phyloP scores from a whole-genome alignment of 2,329 filamentous ascomycete species.

The Diaporthe helianthi region DNA sequence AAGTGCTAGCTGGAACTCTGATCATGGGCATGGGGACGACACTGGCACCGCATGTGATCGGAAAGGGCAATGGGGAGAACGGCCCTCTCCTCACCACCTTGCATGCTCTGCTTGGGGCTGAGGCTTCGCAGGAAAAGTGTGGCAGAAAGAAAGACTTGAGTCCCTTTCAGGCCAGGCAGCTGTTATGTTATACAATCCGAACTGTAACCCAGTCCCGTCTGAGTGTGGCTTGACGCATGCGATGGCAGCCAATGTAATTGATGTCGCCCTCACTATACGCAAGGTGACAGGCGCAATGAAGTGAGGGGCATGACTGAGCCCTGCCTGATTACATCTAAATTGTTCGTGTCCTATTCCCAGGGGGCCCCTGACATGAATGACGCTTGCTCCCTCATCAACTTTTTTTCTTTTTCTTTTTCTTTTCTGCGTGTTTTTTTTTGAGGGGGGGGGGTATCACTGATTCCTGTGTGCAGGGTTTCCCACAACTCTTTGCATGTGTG shows the following conservation, averaged over 20 bases:
- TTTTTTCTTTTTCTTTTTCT: no score
- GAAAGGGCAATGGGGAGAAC: neutral
- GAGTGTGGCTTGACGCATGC: neutral
- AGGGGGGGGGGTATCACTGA: constrained; percentile 32
- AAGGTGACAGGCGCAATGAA: neutral
- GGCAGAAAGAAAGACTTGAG: neutral
- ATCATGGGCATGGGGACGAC: neutral
- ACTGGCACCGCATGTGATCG: neutral
- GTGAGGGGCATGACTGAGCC: neutral
- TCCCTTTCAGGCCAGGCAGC: neutral
- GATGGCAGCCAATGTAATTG: neutral
- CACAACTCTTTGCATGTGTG: neutral
- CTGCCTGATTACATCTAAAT: neutral
- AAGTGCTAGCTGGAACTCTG: neutral
- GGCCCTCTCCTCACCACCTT: neutral
- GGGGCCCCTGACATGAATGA: no score
- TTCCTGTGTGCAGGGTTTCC: neutral
- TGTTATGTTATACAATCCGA: neutral
- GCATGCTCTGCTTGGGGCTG: neutral
- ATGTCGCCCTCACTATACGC: neutral
- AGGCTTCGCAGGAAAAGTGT: neutral
- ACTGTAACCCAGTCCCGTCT: neutral
- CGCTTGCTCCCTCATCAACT: neutral
- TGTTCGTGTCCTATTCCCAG: neutral
- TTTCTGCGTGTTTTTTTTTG: no score